Evolutionary conservation across 768 basidiomycete genomes (phyloP).

Genomic region (Hypholoma fasciculare): DNA sequence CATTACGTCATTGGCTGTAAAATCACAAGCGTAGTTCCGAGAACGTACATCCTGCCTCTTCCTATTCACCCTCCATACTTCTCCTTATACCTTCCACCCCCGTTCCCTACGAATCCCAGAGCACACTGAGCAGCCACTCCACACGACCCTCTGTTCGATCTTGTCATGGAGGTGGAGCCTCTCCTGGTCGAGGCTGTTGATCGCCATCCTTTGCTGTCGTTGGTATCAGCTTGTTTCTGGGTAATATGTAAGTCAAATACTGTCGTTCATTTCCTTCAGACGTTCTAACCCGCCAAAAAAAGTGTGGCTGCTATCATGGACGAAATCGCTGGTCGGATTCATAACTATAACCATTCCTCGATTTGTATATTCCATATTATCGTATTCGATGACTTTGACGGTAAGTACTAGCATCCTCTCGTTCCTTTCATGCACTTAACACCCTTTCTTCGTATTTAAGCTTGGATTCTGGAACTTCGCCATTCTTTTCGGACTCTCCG

Average conservation of each 20-base stretch:
- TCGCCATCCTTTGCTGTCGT: slow-evolving; percentile 71
- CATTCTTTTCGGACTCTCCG: slow-evolving; percentile 67
- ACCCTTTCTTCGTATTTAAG: slow-evolving; percentile 34
- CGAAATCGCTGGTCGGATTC: slow-evolving; percentile 71
- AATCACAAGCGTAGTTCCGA: slow-evolving; percentile 1
- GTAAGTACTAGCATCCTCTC: slow-evolving; percentile 37
- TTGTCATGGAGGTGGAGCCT: slow-evolving; percentile 37
- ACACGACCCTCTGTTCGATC: background rate
- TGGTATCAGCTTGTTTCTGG: slow-evolving; percentile 84
- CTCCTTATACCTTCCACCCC: no score
- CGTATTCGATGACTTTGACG: slow-evolving; percentile 88
- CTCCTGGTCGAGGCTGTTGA: slow-evolving; percentile 31
- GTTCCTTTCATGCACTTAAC: background rate
- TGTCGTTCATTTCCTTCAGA: background rate
- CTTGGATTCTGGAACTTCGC: slow-evolving; percentile 93
- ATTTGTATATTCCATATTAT: slow-evolving; percentile 74
- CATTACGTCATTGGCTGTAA: slow-evolving; percentile 2
- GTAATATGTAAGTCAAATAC: slow-evolving; percentile 61
- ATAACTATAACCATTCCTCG: slow-evolving; percentile 82
- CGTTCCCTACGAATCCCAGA: no score
- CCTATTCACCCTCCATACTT: no score
- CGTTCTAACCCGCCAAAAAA: background rate
- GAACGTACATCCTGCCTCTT: background rate
- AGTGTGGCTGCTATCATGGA: slow-evolving; percentile 87
- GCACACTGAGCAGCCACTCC: background rate